phyloP scores from a whole-genome alignment of 768 basidiomycete genomes.

The Imleria badia region DNA sequence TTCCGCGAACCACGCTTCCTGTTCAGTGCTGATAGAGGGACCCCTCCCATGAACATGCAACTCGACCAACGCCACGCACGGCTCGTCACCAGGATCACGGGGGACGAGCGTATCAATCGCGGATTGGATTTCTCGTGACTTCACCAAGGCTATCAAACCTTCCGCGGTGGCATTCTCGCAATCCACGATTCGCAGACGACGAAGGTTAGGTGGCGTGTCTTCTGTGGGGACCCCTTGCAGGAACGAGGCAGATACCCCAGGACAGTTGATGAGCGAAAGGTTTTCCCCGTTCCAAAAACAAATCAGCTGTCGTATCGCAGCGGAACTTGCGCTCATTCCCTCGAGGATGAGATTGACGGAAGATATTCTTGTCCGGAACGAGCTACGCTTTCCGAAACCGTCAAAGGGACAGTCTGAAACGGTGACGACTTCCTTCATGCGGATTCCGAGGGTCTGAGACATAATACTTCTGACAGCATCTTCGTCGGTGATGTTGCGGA shows the following conservation, averaged over 20 bases:
- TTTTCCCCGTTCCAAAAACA: slow-evolving; percentile 12
- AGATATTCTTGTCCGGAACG: neutral
- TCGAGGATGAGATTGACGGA: slow-evolving; percentile 5
- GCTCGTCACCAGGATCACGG: neutral
- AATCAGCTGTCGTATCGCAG: neutral
- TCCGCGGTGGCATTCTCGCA: neutral
- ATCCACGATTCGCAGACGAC: slow-evolving; percentile 5
- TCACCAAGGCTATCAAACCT: neutral
- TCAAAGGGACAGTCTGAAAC: slow-evolving; percentile 2
- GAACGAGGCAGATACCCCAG: slow-evolving; percentile 1
- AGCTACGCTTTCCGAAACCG: neutral
- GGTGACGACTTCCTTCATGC: slow-evolving; percentile 1
- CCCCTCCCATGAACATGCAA: slow-evolving; percentile 4
- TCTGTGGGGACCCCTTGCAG: neutral
- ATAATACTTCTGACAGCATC: neutral
- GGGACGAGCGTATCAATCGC: neutral
- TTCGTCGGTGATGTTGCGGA: neutral
- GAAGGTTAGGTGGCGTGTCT: slow-evolving; percentile 1
- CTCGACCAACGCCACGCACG: slow-evolving; percentile 2
- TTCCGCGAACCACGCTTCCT: slow-evolving; percentile 4
- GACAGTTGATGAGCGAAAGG: slow-evolving; percentile 5
- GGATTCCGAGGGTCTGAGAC: slow-evolving; percentile 1
- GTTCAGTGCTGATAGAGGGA: neutral
- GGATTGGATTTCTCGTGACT: slow-evolving; percentile 1
- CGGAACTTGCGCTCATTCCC: neutral